Evolutionary conservation across 2,329 filamentous ascomycete genomes (phyloP), one percentile per base, ranked within the genome.

Genomic region (Arthroderma sp.): DNA sequence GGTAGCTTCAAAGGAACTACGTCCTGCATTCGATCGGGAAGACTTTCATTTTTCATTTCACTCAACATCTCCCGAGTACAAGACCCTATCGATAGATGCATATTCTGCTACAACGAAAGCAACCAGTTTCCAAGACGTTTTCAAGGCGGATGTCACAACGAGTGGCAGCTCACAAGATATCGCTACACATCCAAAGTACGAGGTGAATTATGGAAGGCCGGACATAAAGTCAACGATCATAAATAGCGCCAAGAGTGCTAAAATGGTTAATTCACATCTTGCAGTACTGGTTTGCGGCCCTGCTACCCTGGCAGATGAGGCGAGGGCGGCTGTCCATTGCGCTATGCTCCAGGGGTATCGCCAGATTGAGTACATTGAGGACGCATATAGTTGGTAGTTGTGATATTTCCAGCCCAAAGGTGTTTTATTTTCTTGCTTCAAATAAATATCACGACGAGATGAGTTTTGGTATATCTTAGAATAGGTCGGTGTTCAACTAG

Each of bases 311-410:
- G 73, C 72, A 21, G 73, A 77, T 61, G 67, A 74, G 33, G 68
- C 69, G n/a, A 62, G 74, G 21, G 65, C 59, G 17, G 67, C 69
- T 2, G 70, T 72, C 57, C 69, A 72, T 47, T 52, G 65, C 6
- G 67, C 67, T 13, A 59, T 69, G 60, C 66, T 64, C 39, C 58
- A 62, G 8, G 66, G 65, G 6, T 65, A 64, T 15, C 47, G 53
- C 9, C 65, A 65, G 0, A 63, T 76, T 8, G 72, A 75, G 57
- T 75, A 76, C 60, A 73, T 75, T 60, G 74, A 76, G 58, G 73
- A 76, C 61, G 67, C 68, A n/a, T 76, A 74, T 59, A 71, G 71
- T 59, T 76, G 62, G 62, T 63, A 57, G 41, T 11, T 15, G 2
- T 25, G 21, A 17, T 5, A 4, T 6, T 15, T 19, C 8, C n/a